Evolutionary conservation across 2,329 filamentous ascomycete genomes (phyloP).

Genomic region (Corniculantispora saksenae): DNA sequence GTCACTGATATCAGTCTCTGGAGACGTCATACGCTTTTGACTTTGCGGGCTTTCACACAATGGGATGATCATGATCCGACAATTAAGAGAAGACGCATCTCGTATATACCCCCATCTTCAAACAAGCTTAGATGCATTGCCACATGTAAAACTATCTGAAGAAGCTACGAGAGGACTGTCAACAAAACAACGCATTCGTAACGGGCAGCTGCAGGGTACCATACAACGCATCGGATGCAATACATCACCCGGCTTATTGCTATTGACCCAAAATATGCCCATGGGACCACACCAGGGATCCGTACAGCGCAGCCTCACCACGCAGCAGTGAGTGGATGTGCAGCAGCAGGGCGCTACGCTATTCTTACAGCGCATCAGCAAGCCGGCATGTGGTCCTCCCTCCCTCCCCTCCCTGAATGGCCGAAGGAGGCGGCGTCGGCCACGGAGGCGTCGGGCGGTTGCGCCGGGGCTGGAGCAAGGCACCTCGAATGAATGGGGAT

Average conservation of each 20-base stretch:
- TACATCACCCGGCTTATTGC: conserved; percentile 3
- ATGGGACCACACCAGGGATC: not conserved
- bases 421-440: not conserved
- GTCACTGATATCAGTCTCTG: not conserved
- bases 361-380: conserved; percentile 2
- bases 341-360: not conserved
- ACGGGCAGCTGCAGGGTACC: conserved; percentile 9
- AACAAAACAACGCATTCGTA: not conserved
- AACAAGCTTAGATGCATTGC: not conserved
- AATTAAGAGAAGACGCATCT: too few species aligned
- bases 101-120: not conserved
- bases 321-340: not conserved
- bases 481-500: too few species aligned
- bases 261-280: not conserved
- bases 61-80: too few species aligned
- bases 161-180: not conserved
- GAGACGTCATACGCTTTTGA: too few species aligned
- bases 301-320: conserved; percentile 1
- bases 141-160: not conserved
- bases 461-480: not conserved
- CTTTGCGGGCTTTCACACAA: too few species aligned
- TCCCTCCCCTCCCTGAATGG: not conserved
- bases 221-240: conserved; percentile 15
- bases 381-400: not conserved
- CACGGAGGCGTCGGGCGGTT: conserved; percentile 6